Evolutionary conservation across 169 alveolate genomes (phyloP).

Genomic region (Plasmodium gaboni): DNA sequence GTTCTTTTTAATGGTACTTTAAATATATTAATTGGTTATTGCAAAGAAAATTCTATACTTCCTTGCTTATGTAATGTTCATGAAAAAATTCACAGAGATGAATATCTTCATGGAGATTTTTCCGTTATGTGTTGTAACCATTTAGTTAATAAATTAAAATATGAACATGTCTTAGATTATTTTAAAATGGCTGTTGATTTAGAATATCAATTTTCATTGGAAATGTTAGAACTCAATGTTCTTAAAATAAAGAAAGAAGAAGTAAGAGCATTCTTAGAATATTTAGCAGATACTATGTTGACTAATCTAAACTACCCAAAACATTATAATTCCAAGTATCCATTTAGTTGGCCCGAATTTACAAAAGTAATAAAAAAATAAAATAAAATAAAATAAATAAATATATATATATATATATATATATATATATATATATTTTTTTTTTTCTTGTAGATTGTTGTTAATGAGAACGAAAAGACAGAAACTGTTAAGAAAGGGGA

Average conservation of each 20-base stretch:
- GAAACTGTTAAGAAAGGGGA: conserved; percentile 40
- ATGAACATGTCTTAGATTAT: conserved; percentile 77
- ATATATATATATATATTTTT: not conserved
- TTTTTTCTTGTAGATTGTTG: conserved; percentile 25
- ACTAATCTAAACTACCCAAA: conserved; percentile 78
- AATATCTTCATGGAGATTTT: conserved; percentile 80
- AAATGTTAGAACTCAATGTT: conserved; percentile 67
- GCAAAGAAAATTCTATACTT: conserved; percentile 60
- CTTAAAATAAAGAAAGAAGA: conserved; percentile 78
- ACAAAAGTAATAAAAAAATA: conserved; percentile 11
- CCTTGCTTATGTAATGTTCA: conserved; percentile 78
- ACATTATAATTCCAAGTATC: conserved; percentile 78
- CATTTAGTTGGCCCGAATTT: conserved; percentile 78
- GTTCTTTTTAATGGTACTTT: conserved; percentile 71
- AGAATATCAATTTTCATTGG: conserved; percentile 79
- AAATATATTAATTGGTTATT: conserved; percentile 49
- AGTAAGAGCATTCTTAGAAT: conserved; percentile 77
- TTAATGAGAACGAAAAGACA: conserved; percentile 27
- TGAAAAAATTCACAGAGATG: conserved; percentile 83
- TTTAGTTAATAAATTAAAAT: conserved; percentile 78
- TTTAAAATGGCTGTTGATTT: conserved; percentile 78
- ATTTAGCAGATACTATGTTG: conserved; percentile 78
- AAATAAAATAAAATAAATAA: not conserved
- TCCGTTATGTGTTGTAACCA: conserved; percentile 81
- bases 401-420: too few relatives aligned